Evolutionary conservation across 2,329 filamentous ascomycete genomes (phyloP).

Genomic region (Gnomoniopsis sp.): DNA sequence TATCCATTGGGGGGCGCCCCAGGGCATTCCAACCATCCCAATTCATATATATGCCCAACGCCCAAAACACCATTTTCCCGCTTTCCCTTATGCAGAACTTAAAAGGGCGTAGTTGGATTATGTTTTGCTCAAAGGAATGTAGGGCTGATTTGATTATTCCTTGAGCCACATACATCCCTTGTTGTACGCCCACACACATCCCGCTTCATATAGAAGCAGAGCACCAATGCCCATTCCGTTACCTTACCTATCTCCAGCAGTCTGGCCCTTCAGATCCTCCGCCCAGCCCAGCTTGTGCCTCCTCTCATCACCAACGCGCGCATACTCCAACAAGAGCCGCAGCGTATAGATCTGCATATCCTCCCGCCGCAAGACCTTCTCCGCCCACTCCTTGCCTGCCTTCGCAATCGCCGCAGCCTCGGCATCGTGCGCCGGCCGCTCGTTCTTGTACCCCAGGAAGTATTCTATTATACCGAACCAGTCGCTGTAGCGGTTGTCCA

Average conservation of each 20-base stretch:
- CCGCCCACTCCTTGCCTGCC: constrained; percentile 65
- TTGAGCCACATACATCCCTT: too few relatives aligned
- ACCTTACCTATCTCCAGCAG: neutral
- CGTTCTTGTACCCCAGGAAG: constrained; percentile 59
- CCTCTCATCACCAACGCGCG: constrained; percentile 48
- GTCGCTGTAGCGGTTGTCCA: constrained; percentile 71
- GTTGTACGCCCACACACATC: too few relatives aligned
- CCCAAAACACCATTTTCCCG: too few relatives aligned
- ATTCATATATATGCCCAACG: too few relatives aligned
- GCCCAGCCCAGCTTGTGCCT: constrained; percentile 55
- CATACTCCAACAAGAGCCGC: constrained; percentile 63
- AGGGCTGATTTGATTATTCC: too few relatives aligned
- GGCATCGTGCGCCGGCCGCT: constrained; percentile 44
- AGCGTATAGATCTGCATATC: constrained; percentile 73
- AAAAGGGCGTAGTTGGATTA: too few relatives aligned
- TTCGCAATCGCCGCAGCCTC: constrained; percentile 62
- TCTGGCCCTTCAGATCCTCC: constrained; percentile 36
- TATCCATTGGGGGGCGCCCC: too few relatives aligned
- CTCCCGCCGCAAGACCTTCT: constrained; percentile 63
- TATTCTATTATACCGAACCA: constrained; percentile 72
- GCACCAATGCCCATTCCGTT: neutral
- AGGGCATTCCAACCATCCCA: too few relatives aligned
- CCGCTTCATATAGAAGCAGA: neutral
- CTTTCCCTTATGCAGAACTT: too few relatives aligned
- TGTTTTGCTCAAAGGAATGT: too few relatives aligned